Evolutionary conservation across 2,329 filamentous ascomycete genomes (phyloP).

Genomic region (Aspergillus fumigatus): DNA sequence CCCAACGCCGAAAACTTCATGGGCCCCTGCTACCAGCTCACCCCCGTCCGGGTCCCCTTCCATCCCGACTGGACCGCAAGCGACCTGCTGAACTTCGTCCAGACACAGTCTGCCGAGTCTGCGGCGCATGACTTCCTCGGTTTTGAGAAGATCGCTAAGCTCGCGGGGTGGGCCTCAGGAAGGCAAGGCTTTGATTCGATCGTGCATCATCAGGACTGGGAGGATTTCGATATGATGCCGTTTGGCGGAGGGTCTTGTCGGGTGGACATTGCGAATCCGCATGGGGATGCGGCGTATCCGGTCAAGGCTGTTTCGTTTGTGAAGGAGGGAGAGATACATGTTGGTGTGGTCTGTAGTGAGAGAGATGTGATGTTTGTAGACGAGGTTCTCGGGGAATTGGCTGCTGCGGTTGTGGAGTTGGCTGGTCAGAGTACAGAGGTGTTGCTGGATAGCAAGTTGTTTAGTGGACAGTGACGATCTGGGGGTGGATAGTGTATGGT

Average conservation of each 20-base stretch:
- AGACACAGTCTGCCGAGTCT: constrained; percentile 50
- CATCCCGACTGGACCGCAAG: constrained; percentile 43
- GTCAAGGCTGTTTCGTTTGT: constrained; percentile 41
- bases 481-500: too few relatives aligned
- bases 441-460: not conserved
- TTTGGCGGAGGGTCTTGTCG: constrained; percentile 33
- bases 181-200: constrained; percentile 51
- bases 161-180: constrained; percentile 40
- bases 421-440: constrained; percentile 1
- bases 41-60: constrained; percentile 56
- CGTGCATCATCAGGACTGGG: constrained; percentile 55
- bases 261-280: constrained; percentile 58
- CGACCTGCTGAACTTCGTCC: constrained; percentile 48
- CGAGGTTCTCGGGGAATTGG: constrained; percentile 50
- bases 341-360: constrained; percentile 52
- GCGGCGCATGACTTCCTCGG: constrained; percentile 51
- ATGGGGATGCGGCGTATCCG: constrained; percentile 43
- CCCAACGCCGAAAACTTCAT: constrained; percentile 50
- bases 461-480: too few relatives aligned
- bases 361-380: constrained; percentile 47
- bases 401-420: constrained; percentile 38
- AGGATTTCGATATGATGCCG: constrained; percentile 54
- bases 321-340: constrained; percentile 56
- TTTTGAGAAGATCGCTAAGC: constrained; percentile 45
- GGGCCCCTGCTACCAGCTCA: constrained; percentile 53